Evolutionary conservation across 495 filamentous ascomycete genomes (phyloP), one percentile per base, ranked within the genome.

Genomic region (Rostrohypoxylon terebratum): DNA sequence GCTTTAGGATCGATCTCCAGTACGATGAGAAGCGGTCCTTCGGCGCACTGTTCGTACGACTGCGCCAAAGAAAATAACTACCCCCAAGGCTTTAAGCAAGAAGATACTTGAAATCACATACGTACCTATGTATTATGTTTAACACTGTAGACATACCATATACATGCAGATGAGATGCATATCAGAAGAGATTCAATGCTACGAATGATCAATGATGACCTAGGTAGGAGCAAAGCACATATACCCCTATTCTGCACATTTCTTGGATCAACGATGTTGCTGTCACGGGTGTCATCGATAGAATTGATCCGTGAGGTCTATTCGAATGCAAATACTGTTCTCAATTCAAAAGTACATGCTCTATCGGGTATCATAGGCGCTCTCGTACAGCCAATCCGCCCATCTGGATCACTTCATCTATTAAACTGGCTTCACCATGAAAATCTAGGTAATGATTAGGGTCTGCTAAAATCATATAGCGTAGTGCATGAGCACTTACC

Each of bases 351-450:
- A n/a, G 23, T 11, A 21, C 33, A 16, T 62, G 20, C 59, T 59
- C 62, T 73, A 65, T 63, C 36, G 71, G 71, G 71, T 70, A 74
- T 74, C 71, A 66, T 59, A 14, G 48, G 50, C 13, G 42, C 34
- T 71, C 48, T 50, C 11, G 59, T 16, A 21, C 23, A 55, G 66
- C 59, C 4, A 23, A 34, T 44, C 28, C 36, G 48, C 21, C 51
- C 40, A 66, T 61, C 11, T 44, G 6, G 23, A 36, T 38, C 55
- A 16, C 51, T 14, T 14, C 55, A 20, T 53, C 31, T 50, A 62
- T 65, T 20, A 68, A 40, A 74, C 66, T 40, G 71, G 66, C 42
- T 74, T 74, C 18, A 74, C 66, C 71, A 74, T 74, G 57, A 74
- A 74, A 60, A 74, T 74, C 71, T 74, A 20, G 7, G 13, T 8